Evolutionary conservation across 331 rosid genomes (phyloP), one percentile per base, ranked within the genome.

Genomic region (Quercus tomentella): DNA sequence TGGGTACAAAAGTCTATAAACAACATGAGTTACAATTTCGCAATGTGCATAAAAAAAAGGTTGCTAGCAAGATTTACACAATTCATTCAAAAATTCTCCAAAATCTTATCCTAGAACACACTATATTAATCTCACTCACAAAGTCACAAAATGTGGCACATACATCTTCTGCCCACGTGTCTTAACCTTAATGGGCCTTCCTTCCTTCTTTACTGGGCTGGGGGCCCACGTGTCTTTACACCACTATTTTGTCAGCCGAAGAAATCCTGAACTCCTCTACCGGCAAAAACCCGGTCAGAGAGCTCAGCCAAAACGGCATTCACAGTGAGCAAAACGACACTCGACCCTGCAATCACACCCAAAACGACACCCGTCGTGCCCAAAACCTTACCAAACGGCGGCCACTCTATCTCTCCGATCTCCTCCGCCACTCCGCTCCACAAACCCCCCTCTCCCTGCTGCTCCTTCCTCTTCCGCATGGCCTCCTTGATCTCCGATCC

Each of bases 401-500:
- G 98, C 97, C 98, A 94, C 72, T 92, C 97, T 41, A 94, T 91
- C 88, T 92, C 89, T 70, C 65, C 81, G n/a, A 91, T 84, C 90
- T 94, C 98, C 77, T 84, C 84, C 51, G 81, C 90, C 79, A 94
- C 97, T 67, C 98, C 98, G 22, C 87, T 80, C 74, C 82, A 70
- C 66, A 94, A 68, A 52, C 49, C 83, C 7, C 79, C 86, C 41
- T 79, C 92, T 4, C 84, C 84, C 72, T 77, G 86, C 75, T 78
- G 70, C 56, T 85, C 91, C 84, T 91, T 91, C 82, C 86, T 84
- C 83, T 89, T 87, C 81, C 84, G 85, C 93, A 91, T 88, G 6
- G 91, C 97, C 86, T 85, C 87, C 93, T 87, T 93, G 62, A 94
- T 84, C 68, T 91, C 94, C 80, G 87, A 76, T 9, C 94, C 96